These are phyloP conservation scores for Casuarina cunninghamiana DNA, from an alignment of 306 rosid species.

Conservation along the genomic window DNA sequence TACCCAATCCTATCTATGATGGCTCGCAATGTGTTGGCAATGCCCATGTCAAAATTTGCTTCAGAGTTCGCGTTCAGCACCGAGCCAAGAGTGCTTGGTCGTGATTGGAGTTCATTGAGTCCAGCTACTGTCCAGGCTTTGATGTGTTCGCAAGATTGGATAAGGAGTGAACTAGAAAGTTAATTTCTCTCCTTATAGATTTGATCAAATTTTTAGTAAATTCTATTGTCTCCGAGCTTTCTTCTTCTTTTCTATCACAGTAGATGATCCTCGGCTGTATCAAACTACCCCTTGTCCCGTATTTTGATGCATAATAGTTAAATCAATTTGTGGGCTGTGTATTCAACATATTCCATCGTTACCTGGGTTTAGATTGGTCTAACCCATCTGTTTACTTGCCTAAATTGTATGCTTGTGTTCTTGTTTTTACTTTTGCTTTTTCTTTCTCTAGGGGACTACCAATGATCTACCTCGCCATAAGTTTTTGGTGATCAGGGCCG, in stretches of 20 bases:
- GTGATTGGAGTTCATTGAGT: slow-evolving; percentile 73
- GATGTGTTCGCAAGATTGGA: slow-evolving; percentile 97
- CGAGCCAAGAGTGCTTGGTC: slow-evolving; percentile 60
- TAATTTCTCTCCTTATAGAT: slow-evolving; percentile 29
- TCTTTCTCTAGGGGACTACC: not conserved
- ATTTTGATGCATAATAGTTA: slow-evolving; percentile 24
- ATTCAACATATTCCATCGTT: not conserved
- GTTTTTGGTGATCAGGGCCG: too few species aligned
- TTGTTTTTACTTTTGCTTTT: too few species aligned
- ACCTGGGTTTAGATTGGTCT: not conserved
- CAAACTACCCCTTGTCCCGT: slow-evolving; percentile 23
- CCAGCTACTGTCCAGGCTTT: slow-evolving; percentile 80
- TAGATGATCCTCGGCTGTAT: slow-evolving; percentile 20
- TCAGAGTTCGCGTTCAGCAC: slow-evolving; percentile 59
- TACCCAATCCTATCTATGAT: slow-evolving; percentile 94
- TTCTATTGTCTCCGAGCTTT: slow-evolving; percentile 37
- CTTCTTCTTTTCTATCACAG: slow-evolving; percentile 18
- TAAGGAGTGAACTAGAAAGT: slow-evolving; percentile 86
- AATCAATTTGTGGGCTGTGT: slow-evolving; percentile 22
- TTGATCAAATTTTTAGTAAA: slow-evolving; percentile 2
- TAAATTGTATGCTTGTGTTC: too few species aligned
- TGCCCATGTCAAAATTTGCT: slow-evolving; percentile 75
- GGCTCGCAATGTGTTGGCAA: slow-evolving; percentile 88
- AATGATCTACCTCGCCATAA: not conserved
- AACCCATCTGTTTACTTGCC: not conserved